phyloP scores from a whole-genome alignment of 495 filamentous ascomycete species.

The Lineolata rhizophorae region DNA sequence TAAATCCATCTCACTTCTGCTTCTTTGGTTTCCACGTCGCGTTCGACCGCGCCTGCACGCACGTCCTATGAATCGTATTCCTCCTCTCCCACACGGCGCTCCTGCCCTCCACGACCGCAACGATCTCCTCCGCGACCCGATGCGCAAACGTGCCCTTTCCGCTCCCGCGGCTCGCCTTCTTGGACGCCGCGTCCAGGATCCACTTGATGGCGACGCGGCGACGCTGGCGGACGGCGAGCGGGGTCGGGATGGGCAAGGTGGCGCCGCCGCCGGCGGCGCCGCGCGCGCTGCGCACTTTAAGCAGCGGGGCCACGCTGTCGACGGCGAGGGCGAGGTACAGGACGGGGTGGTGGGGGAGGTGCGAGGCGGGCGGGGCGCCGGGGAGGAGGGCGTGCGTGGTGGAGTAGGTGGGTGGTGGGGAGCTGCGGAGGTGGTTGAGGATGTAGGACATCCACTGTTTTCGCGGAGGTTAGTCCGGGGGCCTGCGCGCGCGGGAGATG shows the following conservation, averaged over 20 bases:
- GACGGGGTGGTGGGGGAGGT: constrained; percentile 24
- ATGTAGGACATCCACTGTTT: constrained; percentile 76
- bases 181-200: constrained; percentile 65
- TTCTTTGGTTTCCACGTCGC: constrained; percentile 22
- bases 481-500: too few relatives aligned
- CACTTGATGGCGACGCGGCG: constrained; percentile 58
- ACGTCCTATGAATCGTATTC: constrained; percentile 47
- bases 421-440: constrained; percentile 69
- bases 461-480: too few relatives aligned
- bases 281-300: constrained; percentile 52
- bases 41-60: constrained; percentile 51
- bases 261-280: constrained; percentile 71
- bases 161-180: constrained; percentile 40
- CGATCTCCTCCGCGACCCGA: constrained; percentile 67
- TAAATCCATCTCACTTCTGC: too few relatives aligned
- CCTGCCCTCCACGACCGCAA: constrained; percentile 69
- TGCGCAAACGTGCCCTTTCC: constrained; percentile 44
- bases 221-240: constrained; percentile 50
- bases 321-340: constrained; percentile 48
- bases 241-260: constrained; percentile 61
- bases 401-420: constrained; percentile 49
- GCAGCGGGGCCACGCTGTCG: constrained; percentile 81
- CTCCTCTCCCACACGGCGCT: constrained; percentile 68
- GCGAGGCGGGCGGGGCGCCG: constrained; percentile 42
- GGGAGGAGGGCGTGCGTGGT: constrained; percentile 48